phyloP scores from a whole-genome alignment of 1,284 basidiomycete genomes.

The Vanrija pseudolonga region DNA sequence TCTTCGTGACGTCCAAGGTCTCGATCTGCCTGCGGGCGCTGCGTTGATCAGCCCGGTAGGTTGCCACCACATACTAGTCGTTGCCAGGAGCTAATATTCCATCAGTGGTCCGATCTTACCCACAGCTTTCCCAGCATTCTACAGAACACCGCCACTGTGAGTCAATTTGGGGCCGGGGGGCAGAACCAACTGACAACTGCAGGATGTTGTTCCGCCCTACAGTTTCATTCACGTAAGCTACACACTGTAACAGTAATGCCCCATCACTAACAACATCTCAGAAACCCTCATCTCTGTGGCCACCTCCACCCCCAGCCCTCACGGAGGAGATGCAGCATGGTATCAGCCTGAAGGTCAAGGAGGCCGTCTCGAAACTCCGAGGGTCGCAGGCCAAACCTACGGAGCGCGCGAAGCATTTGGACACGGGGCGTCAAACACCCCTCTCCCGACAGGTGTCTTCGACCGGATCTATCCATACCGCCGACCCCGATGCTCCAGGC shows the following conservation, averaged over 20 bases:
- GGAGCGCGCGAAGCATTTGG: no score
- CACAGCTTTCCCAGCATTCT: constrained; percentile 88
- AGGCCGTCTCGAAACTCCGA: constrained; percentile 50
- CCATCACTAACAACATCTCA: constrained; percentile 52
- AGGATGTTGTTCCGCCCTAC: constrained; percentile 66
- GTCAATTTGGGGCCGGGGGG: constrained; percentile 14
- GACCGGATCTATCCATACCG: constrained; percentile 4
- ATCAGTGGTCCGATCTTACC: constrained; percentile 67
- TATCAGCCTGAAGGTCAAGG: constrained; percentile 61
- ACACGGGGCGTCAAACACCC: not conserved
- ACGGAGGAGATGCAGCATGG: constrained; percentile 61
- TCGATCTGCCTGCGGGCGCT: constrained; percentile 80
- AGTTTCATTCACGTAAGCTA: constrained; percentile 48
- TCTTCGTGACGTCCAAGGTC: constrained; percentile 71
- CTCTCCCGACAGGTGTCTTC: not conserved
- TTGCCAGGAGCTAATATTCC: not conserved
- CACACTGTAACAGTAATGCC: not conserved
- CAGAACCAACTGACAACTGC: constrained; percentile 9
- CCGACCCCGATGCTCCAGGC: not conserved
- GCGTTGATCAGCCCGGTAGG: constrained; percentile 70
- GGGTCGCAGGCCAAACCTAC: no score
- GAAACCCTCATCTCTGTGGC: constrained; percentile 87
- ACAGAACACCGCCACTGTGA: constrained; percentile 73
- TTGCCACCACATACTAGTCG: not conserved
- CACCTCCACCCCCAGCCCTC: constrained; percentile 74